A percentile compares a stretch with the other conserved stretches of the same genome.
Evolutionary conservation across 768 basidiomycete genomes (phyloP).

Genomic region (Pisolithus marmoratus): DNA sequence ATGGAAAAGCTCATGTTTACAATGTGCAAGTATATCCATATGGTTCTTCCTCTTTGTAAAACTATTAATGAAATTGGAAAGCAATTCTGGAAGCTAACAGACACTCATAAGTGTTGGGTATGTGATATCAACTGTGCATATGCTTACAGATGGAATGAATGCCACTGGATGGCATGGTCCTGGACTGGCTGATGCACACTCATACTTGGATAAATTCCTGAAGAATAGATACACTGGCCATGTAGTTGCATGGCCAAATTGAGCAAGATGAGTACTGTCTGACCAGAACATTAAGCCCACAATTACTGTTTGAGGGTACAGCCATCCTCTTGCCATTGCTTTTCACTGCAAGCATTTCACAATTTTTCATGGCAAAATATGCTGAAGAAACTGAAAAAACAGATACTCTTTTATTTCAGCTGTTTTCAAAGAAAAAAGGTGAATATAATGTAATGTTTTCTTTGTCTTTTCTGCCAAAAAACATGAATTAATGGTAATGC

Average conservation of each 20-base stretch:
- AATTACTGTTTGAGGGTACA: constrained; percentile 8
- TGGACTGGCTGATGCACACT: background rate
- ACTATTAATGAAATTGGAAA: background rate
- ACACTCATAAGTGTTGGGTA: background rate
- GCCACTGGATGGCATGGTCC: constrained; percentile 17
- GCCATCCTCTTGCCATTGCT: constrained; percentile 6
- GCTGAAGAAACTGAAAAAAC: too few relatives aligned
- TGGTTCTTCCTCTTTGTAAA: background rate
- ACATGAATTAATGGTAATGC: too few relatives aligned
- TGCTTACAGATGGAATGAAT: constrained; percentile 14
- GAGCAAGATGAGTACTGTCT: constrained; percentile 11
- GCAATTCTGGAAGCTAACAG: background rate
- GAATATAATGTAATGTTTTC: too few relatives aligned
- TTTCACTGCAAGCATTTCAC: too few relatives aligned
- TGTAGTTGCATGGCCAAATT: constrained; percentile 10
- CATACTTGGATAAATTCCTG: constrained; percentile 19
- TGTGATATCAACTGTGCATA: background rate
- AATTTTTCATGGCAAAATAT: too few relatives aligned
- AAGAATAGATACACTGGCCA: constrained; percentile 22
- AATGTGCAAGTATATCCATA: constrained; percentile 5
- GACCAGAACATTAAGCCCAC: constrained; percentile 17
- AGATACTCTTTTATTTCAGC: too few relatives aligned
- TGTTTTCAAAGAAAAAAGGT: too few relatives aligned
- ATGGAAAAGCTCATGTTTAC: constrained; percentile 15
- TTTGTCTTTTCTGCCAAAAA: too few relatives aligned